Base-by-base conservation (phyloP, 345 rosid species). In the Cardamine chenopodiifolia region DNA sequence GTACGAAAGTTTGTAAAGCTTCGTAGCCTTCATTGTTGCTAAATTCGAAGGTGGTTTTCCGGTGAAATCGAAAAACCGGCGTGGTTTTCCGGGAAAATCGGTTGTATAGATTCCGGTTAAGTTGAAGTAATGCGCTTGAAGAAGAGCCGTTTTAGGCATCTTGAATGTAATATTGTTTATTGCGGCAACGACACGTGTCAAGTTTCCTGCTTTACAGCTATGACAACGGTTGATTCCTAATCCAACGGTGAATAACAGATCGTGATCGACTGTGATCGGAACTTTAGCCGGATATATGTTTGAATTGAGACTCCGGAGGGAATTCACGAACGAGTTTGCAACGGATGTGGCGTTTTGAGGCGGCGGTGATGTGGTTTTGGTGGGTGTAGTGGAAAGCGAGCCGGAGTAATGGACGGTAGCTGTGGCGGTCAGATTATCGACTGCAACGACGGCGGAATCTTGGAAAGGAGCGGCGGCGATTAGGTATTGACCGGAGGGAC, bases 81-180 rank as follows among this genome's bases (percentile, higher is more conserved):
- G 80, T 3, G 98, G 97, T 35, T 81, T 85, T 0, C 77, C 87
- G 0, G 97, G 97, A 39, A 94, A 94, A 76, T 94, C 96, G 28
- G 83, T 84, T 0, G 93, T 88, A 70, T 88, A 94, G 66, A 94
- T 87, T 3, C 97, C 98, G 2, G 72, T 54, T 37, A 76, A 63
- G 72, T 88, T 83, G 80, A 88, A 89, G 81, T 84, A 87, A 78
- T 94, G 96, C 12, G 97, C 95, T 45, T 90, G 85, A 40, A 94
- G 89, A 3, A 94, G 81, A 11, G 92, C 71, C 1, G 71, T 77
- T 0, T 7, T 78, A 2, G 97, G 98, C 98, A 91, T 87, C 6
- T 83, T 80, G 70, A 91, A 94, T 6, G 95, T 87, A 1, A 94
- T 83, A 61, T 94, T 91, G 75, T 94, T 94, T 39, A 94, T 71